Conservation (phyloP, 2,329 filamentous ascomycete species). For the Biscogniauxia marginata region DNA sequence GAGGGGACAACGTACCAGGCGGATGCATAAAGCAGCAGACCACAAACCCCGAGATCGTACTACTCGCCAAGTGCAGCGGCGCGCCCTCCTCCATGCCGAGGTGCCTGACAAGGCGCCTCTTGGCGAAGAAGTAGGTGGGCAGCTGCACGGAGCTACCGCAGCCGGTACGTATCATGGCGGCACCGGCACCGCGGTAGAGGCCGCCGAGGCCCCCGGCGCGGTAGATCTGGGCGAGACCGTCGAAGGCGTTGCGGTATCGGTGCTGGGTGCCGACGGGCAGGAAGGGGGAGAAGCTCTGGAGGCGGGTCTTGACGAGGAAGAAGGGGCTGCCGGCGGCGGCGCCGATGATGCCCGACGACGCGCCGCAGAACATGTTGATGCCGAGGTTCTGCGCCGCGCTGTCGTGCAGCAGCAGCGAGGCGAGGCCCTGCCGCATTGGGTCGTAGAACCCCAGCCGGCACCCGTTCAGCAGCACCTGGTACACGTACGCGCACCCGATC, state of each 20-base stretch:
- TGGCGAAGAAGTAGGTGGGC: slow-evolving; percentile 97
- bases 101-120: slow-evolving; percentile 78
- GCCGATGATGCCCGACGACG: slow-evolving; percentile 83
- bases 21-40: slow-evolving; percentile 99
- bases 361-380: slow-evolving; percentile 92
- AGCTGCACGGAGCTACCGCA: slow-evolving; percentile 95
- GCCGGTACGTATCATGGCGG: slow-evolving; percentile 93
- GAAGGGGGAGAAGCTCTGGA: slow-evolving; percentile 92
- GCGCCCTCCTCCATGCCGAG: slow-evolving; percentile 88
- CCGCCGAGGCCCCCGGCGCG: slow-evolving; percentile 72
- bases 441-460: slow-evolving; percentile 98
- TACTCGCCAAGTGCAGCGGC: slow-evolving; percentile 83
- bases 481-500: slow-evolving; percentile 88
- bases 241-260: slow-evolving; percentile 78
- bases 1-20: slow-evolving; percentile 59
- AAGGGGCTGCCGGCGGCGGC: slow-evolving; percentile 93
- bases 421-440: slow-evolving; percentile 74
- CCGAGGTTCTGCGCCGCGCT: slow-evolving; percentile 76
- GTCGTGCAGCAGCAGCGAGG: slow-evolving; percentile 69
- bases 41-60: slow-evolving; percentile 87
- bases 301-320: slow-evolving; percentile 94
- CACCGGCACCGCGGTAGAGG: slow-evolving; percentile 85
- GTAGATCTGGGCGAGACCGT: slow-evolving; percentile 82
- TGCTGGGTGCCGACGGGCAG: slow-evolving; percentile 97
- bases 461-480: slow-evolving; percentile 94